Evolutionary conservation across 2,329 filamentous ascomycete species (phyloP).

Genomic region (Lachnum nothofagi): DNA sequence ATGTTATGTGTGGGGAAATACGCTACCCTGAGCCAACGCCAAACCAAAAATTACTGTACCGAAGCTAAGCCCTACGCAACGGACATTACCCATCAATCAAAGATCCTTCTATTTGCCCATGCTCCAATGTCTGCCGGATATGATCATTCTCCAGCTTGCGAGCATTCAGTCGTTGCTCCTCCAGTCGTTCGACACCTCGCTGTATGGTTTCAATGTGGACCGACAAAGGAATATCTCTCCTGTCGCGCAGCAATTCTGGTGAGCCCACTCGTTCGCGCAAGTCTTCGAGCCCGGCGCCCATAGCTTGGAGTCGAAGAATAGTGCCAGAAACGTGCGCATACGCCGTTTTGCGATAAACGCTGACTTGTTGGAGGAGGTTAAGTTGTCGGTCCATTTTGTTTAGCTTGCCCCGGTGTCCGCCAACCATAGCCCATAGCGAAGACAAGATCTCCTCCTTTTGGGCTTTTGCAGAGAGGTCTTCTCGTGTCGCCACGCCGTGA

Average conservation of each 20-base stretch:
- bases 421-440: conserved; percentile 68
- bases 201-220: conserved; percentile 74
- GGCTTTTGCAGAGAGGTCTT: conserved; percentile 53
- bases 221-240: conserved; percentile 54
- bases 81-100: conserved; percentile 20
- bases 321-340: conserved; percentile 64
- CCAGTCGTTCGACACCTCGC: conserved; percentile 65
- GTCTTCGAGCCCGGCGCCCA: conserved; percentile 65
- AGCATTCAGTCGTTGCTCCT: conserved; percentile 56
- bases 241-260: conserved; percentile 54
- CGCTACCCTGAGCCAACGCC: background rate
- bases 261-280: conserved; percentile 65
- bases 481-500: conserved; percentile 61
- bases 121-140: conserved; percentile 47
- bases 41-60: background rate
- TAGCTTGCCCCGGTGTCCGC: conserved; percentile 59
- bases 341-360: conserved; percentile 59
- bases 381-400: conserved; percentile 60
- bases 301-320: conserved; percentile 67
- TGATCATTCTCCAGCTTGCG: conserved; percentile 55
- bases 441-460: conserved; percentile 63
- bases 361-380: conserved; percentile 59
- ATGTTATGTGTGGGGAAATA: background rate
- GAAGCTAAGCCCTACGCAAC: too few species aligned
- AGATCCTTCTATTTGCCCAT: conserved; percentile 38